These are phyloP conservation scores for Carex cristatella DNA, from an alignment of 176 grass and related monocot species.

Conservation along the genomic window DNA sequence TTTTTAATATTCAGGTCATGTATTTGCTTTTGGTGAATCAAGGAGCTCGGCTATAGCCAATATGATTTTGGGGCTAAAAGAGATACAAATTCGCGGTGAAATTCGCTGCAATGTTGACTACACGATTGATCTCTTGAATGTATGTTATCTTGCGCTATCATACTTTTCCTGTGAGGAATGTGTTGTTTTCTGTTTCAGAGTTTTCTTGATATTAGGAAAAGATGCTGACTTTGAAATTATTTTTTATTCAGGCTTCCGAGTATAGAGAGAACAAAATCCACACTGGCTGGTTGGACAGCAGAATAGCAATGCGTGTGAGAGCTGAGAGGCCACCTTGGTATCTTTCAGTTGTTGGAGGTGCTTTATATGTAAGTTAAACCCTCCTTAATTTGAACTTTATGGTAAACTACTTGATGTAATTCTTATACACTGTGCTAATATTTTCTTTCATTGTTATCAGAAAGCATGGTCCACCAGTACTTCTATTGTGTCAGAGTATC, in stretches of 20 bases:
- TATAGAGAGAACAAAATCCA: constrained; percentile 98
- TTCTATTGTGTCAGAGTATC: constrained; percentile 70
- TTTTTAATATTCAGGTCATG: constrained; percentile 56
- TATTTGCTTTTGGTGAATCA: constrained; percentile 98
- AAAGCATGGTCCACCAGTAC: constrained; percentile 94
- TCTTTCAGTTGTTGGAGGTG: constrained; percentile 92
- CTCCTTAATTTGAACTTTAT: background rate
- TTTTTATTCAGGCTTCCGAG: constrained; percentile 52
- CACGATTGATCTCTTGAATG: constrained; percentile 98
- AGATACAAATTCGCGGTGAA: constrained; percentile 98
- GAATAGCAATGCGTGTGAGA: constrained; percentile 99
- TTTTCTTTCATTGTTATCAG: constrained; percentile 44
- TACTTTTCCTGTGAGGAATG: background rate
- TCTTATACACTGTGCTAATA: constrained; percentile 12
- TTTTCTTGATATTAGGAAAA: constrained; percentile 3
- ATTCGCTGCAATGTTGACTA: constrained; percentile 99
- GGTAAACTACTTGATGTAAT: background rate
- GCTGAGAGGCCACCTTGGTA: constrained; percentile 99
- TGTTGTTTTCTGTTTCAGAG: background rate
- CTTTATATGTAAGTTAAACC: constrained; percentile 69
- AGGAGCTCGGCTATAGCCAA: constrained; percentile 91
- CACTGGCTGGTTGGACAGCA: constrained; percentile 96
- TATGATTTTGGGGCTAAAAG: constrained; percentile 98
- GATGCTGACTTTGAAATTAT: constrained; percentile 2
- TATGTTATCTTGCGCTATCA: constrained; percentile 40